phyloP scores from a whole-genome alignment of 1,284 basidiomycete genomes.

The Peniophora sp. region DNA sequence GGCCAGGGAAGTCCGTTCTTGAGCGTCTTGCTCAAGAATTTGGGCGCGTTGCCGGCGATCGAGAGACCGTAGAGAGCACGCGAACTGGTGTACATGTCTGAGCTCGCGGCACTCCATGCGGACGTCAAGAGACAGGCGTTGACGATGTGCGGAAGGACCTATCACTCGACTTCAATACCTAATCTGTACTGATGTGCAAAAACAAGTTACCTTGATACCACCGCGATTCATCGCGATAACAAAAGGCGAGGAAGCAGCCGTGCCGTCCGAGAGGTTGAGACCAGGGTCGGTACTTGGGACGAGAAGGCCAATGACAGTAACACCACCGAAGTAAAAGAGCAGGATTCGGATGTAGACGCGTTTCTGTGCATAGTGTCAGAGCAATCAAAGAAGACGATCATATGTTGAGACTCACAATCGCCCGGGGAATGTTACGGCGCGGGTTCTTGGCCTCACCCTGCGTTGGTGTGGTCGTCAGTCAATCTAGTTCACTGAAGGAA shows the following conservation, averaged over 20 bases:
- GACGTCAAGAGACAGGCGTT: slow-evolving; percentile 83
- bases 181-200: background rate
- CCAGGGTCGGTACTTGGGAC: slow-evolving; percentile 59
- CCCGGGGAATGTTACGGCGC: slow-evolving; percentile 58
- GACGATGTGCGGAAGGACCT: slow-evolving; percentile 46
- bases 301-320: slow-evolving; percentile 65
- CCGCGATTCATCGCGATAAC: slow-evolving; percentile 73
- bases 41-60: slow-evolving; percentile 70
- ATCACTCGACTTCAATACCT: background rate
- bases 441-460: slow-evolving; percentile 69
- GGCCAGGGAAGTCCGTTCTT: slow-evolving; percentile 71
- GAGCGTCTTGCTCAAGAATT: slow-evolving; percentile 61
- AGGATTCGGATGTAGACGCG: slow-evolving; percentile 68
- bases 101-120: slow-evolving; percentile 82
- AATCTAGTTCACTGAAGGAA: background rate
- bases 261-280: slow-evolving; percentile 46
- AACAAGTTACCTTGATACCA: slow-evolving; percentile 50
- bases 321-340: slow-evolving; percentile 59
- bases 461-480: too few species aligned
- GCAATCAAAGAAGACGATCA: background rate
- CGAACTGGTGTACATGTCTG: slow-evolving; percentile 77
- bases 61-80: slow-evolving; percentile 81
- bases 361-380: slow-evolving; percentile 23
- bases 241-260: slow-evolving; percentile 75
- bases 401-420: slow-evolving; percentile 31